Evolutionary conservation across 2,329 filamentous ascomycete genomes (phyloP), one percentile per base, ranked within the genome.

Genomic region (Bipolaris oryzae): DNA sequence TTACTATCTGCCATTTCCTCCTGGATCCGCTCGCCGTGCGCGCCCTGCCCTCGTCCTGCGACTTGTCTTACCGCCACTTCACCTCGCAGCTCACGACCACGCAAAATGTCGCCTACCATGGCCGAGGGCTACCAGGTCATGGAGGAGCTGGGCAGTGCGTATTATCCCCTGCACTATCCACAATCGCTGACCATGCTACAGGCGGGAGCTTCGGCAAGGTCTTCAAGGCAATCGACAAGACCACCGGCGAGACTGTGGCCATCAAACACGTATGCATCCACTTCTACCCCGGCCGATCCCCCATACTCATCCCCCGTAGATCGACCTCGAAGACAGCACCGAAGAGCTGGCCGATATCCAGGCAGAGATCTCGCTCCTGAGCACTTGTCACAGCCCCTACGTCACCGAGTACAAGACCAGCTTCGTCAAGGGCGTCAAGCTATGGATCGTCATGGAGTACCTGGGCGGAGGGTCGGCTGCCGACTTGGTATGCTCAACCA

Each of bases 381-480:
- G 93, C 78, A 97, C 95, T 50, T 99, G 95, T 80, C 90, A 90
- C 66, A 97, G 93, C 74, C 89, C 90, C 45, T 96, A 90, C 76
- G 92, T 99, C 66, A 98, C 95, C 15, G 91, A 96, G 74, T 99
- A 99, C 83, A 96, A 93, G 76, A 90, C 91, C 20, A 97, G 93
- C 73, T 99, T 98, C 76, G 85, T 98, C n/a, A 87, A 91, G 67
- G 95, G 95, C 23, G 90, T 93, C 75, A 99, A 98, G 79, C 81
- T 99, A 81, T 99, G 95, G 95, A 99, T 99, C 73, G 92, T 98
- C 56, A 99, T 99, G 95, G 95, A 99, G 77, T 99, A 90, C 73
- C 81, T 99, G 10, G 95, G 95, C 5, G 95, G 95, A 62, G 95
- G 95, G 38, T 98, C 95, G 16, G 97, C 95, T 75, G 83, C 97